Base-by-base conservation (phyloP, 495 filamentous ascomycete genomes). In the Aspergillus ellipticus region DNA sequence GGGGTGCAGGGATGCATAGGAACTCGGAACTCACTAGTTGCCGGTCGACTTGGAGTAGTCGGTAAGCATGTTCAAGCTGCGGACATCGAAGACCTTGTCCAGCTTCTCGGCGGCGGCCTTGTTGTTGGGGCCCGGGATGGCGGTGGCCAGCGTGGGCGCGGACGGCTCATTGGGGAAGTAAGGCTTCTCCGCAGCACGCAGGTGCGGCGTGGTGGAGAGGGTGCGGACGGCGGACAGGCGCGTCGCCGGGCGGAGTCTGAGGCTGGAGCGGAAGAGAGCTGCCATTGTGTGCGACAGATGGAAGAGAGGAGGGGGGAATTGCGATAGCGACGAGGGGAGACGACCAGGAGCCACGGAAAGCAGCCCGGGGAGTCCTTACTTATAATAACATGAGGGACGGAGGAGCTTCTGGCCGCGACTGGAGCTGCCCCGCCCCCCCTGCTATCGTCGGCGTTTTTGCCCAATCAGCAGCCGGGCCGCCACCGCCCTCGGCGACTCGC, bases 11-110 rank as follows among this genome's bases (percentile, higher is more conserved):
- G n/a, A 48, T n/a, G 22, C 76, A 35, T 76, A 4, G 3, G 0
- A 39, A 39, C 35, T 39, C 5, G 3, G 0, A 39, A 39, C 35
- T 39, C 5, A 81, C 78, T 84, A 85, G 72, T 85, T 85, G 61
- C 82, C 82, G 64, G 75, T 66, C 50, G 80, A 82, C 72, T 87
- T 84, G 49, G 78, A 67, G 71, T 92, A 96, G 71, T 96, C 86
- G 56, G 88, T 80, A 61, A 96, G 67, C 88, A 96, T 92, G 79
- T 96, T 97, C 79, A 96, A 74, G 74, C 86, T 90, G 63, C 93
- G 83, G 2, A 90, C 93, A 69, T 98, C 94, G 66, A 96, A 98
- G 56, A 98, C 90, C 74, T 87, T 75, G 73, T 91, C 73, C 51
- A 98, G 78, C 65, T 88, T 78, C 53, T 83, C 81, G 64, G 89